These are phyloP conservation scores for Sicyos baderoa DNA, from an alignment of 306 rosid species.

Conservation along the genomic window DNA sequence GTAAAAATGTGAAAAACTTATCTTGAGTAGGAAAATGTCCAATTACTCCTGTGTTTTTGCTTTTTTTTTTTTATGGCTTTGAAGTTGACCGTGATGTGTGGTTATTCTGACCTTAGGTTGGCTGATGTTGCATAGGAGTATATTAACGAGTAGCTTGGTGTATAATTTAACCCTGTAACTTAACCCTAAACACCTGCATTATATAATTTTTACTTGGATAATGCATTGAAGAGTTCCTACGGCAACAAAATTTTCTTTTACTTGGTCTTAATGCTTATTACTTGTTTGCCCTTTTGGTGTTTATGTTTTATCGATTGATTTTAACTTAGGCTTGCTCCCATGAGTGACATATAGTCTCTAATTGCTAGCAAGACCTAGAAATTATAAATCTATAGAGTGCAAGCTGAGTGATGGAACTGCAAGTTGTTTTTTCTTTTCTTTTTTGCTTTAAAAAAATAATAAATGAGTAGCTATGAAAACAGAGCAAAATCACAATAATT, in stretches of 20 bases:
- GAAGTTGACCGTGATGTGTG: neutral
- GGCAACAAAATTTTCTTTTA: conserved; percentile 7
- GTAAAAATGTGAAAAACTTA: neutral
- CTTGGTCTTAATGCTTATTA: neutral
- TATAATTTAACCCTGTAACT: neutral
- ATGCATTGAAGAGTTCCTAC: neutral
- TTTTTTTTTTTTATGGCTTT: neutral
- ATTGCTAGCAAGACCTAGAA: neutral
- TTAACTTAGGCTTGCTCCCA: neutral
- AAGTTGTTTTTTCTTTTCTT: neutral
- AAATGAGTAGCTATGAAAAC: neutral
- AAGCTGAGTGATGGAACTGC: neutral
- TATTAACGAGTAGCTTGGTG: neutral
- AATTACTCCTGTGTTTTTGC: neutral
- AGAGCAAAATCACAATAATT: neutral
- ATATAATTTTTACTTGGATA: neutral
- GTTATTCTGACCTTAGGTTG: neutral
- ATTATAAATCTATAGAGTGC: neutral
- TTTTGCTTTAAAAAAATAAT: neutral
- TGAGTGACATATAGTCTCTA: neutral
- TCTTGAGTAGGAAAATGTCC: neutral
- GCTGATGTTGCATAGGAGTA: neutral
- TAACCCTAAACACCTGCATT: neutral
- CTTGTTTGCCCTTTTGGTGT: neutral
- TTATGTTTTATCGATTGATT: conserved; percentile 2